A percentile compares a stretch with the other conserved stretches of the same genome.
These are phyloP conservation scores for Phalaenopsis aphrodite DNA, from an alignment of 106 monocot species.

Conservation along the genomic window DNA sequence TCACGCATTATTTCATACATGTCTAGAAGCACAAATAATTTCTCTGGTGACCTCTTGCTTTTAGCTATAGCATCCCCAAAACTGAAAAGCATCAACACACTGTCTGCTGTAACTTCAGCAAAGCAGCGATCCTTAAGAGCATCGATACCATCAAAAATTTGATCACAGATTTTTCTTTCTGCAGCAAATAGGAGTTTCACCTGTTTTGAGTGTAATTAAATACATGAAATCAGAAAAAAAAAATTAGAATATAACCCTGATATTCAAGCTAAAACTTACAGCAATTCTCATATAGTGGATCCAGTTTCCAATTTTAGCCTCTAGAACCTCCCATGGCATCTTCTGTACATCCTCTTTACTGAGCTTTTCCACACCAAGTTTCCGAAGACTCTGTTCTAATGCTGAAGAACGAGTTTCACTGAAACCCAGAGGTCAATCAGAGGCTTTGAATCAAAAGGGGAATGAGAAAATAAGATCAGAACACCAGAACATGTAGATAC, in stretches of 20 bases:
- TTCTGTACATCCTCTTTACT: slow-evolving; percentile 91
- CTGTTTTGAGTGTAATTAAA: slow-evolving; percentile 41
- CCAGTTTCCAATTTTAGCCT: slow-evolving; percentile 94
- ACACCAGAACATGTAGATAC: not conserved
- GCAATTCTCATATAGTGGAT: slow-evolving; percentile 97
- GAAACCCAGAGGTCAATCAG: slow-evolving; percentile 6
- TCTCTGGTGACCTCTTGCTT: slow-evolving; percentile 93
- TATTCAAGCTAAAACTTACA: slow-evolving; percentile 28
- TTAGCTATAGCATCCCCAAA: slow-evolving; percentile 96
- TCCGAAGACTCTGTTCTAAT: slow-evolving; percentile 66
- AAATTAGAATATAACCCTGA: not conserved
- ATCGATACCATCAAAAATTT: slow-evolving; percentile 70
- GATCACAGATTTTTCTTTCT: slow-evolving; percentile 83
- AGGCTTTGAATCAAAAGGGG: not conserved
- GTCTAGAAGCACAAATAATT: slow-evolving; percentile 92
- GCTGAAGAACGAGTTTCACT: slow-evolving; percentile 70
- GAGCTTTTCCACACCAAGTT: slow-evolving; percentile 81
- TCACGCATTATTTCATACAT: slow-evolving; percentile 99
- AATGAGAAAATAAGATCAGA: not conserved
- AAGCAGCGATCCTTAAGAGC: slow-evolving; percentile 70
- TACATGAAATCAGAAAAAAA: not conserved
- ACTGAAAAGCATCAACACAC: slow-evolving; percentile 73
- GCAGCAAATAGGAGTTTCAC: slow-evolving; percentile 91
- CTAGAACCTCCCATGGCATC: slow-evolving; percentile 86
- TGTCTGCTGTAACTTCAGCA: slow-evolving; percentile 72